These are phyloP conservation scores for Candida sithepensis DNA, from an alignment of 805 yeast genomes.

Conservation along the genomic window DNA sequence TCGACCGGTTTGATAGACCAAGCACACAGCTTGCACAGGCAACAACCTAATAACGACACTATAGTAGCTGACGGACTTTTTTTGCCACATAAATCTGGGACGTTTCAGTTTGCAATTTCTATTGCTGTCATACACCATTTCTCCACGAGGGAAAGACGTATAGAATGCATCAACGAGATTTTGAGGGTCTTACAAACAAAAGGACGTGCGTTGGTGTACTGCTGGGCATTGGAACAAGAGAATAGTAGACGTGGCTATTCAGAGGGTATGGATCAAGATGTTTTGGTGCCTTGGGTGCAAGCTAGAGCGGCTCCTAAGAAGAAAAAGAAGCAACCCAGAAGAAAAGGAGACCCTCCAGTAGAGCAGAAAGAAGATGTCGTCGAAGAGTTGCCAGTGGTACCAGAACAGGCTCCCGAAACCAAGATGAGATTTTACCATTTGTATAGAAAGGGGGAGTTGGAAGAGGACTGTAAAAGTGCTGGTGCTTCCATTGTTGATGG, in stretches of 20 bases:
- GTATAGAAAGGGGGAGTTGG: conserved; percentile 80
- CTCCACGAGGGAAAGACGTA: conserved; percentile 75
- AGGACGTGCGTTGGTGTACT: conserved; percentile 78
- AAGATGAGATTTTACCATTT: conserved; percentile 86
- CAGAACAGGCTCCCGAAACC: conserved; percentile 38
- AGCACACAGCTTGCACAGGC: conserved; percentile 43
- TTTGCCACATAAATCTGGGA: conserved; percentile 49
- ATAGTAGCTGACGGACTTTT: conserved; percentile 78
- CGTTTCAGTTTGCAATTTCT: conserved; percentile 79
- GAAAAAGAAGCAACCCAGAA: conserved; percentile 14
- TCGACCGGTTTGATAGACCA: conserved; percentile 67
- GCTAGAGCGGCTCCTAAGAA: conserved; percentile 44
- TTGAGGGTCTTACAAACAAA: conserved; percentile 48
- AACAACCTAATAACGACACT: conserved; percentile 42
- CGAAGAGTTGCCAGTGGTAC: too few relatives aligned
- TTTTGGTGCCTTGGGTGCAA: conserved; percentile 93
- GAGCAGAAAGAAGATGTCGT: conserved; percentile 11
- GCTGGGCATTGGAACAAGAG: conserved; percentile 96
- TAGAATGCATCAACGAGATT: conserved; percentile 70
- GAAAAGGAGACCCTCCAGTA: conserved; percentile 19
- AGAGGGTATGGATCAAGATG: conserved; percentile 90
- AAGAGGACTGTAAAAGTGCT: conserved; percentile 62
- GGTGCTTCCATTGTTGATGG: conserved; percentile 63
- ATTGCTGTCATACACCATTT: conserved; percentile 97
- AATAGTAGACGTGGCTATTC: conserved; percentile 85